Conservation (phyloP, 345 rosid genomes). For the Aquilaria sinensis region DNA sequence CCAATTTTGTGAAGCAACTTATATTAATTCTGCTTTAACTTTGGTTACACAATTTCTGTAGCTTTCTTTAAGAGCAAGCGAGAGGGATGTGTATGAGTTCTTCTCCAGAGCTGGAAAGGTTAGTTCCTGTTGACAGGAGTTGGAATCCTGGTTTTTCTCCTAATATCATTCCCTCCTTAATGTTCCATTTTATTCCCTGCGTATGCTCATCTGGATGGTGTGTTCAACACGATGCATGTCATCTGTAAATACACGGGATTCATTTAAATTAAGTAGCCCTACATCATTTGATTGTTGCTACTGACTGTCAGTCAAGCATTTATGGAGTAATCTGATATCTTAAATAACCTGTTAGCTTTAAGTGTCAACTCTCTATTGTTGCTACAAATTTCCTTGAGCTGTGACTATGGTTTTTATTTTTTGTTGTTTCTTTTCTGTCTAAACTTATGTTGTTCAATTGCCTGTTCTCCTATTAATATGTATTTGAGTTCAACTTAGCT, state of each 20-base stretch:
- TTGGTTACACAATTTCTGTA: slow-evolving; percentile 20
- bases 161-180: not conserved
- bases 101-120: slow-evolving; percentile 99
- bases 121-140: slow-evolving; percentile 13
- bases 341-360: no score
- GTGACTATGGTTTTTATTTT: no score
- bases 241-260: not conserved
- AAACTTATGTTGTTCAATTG: no score
- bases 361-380: no score
- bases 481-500: no score
- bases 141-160: not conserved
- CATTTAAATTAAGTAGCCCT: not conserved
- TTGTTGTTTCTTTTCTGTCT: no score
- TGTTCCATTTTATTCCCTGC: not conserved
- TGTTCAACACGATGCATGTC: not conserved
- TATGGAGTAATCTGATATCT: no score
- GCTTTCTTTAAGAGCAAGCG: slow-evolving; percentile 91
- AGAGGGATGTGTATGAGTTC: slow-evolving; percentile 90
- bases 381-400: no score
- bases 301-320: no score
- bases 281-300: no score
- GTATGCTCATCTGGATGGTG: not conserved
- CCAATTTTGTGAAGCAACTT: no score
- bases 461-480: no score
- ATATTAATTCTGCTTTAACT: slow-evolving; percentile 3